phyloP scores from a whole-genome alignment of 2,329 filamentous ascomycete species.

The Aspergillus viridinutans region DNA sequence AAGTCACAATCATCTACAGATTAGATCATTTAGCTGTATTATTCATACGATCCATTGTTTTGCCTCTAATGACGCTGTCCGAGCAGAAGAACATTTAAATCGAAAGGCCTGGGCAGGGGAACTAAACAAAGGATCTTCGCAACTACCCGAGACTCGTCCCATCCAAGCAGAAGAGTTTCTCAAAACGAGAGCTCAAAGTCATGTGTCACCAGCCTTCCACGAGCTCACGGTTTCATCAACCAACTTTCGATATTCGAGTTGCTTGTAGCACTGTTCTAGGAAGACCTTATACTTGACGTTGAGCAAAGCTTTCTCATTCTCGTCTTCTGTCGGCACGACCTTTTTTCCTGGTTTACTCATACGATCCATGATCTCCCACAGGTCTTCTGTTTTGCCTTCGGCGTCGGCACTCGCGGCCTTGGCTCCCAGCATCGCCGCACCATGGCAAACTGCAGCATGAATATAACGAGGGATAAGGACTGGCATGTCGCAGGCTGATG shows the following conservation, averaged over 20 bases:
- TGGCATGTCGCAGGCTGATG: conserved; percentile 85
- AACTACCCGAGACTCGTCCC: neutral
- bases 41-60: neutral
- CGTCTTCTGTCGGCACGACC: conserved; percentile 68
- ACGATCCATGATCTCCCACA: conserved; percentile 97
- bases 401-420: conserved; percentile 86
- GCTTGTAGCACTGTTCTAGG: conserved; percentile 81
- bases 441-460: conserved; percentile 91
- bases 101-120: neutral
- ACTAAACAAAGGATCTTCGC: neutral
- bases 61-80: neutral
- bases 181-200: neutral
- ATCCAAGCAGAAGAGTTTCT: neutral
- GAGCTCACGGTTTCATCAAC: conserved; percentile 60
- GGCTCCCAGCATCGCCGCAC: conserved; percentile 96
- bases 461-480: conserved; percentile 92
- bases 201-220: conserved; percentile 33
- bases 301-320: conserved; percentile 72
- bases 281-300: conserved; percentile 94
- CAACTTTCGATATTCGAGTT: conserved; percentile 74
- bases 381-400: conserved; percentile 72
- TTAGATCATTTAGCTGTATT: neutral
- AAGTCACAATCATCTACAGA: neutral
- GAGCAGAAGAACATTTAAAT: neutral
- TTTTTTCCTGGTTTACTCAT: conserved; percentile 92